Evolutionary conservation across 164 flowering plant genomes (phyloP).

Genomic region (Vitis rotundifolia): DNA sequence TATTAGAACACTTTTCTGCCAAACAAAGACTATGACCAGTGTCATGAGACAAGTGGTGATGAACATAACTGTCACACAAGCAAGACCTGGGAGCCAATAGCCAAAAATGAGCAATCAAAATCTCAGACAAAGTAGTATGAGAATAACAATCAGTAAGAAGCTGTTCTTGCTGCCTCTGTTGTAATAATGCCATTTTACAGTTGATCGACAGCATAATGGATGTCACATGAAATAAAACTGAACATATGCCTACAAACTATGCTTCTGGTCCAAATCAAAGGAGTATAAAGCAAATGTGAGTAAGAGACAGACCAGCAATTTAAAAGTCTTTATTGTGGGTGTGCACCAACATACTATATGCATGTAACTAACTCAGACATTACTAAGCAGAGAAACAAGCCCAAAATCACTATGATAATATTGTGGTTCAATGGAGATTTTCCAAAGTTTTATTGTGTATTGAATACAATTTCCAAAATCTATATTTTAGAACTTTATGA

Average conservation of each 20-base stretch:
- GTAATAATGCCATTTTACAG: not conserved
- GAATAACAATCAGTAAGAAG: not conserved
- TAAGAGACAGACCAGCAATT: not conserved
- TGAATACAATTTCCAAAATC: too few relatives aligned
- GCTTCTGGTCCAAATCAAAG: not conserved
- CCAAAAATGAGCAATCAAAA: not conserved
- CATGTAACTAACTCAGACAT: too few relatives aligned
- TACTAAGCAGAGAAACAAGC: too few relatives aligned
- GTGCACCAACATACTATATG: too few relatives aligned
- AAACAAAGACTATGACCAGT: conserved; percentile 72
- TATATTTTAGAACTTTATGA: too few relatives aligned
- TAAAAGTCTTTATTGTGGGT: too few relatives aligned
- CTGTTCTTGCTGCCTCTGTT: not conserved
- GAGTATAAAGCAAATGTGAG: not conserved
- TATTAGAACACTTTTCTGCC: conserved; percentile 59
- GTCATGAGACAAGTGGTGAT: conserved; percentile 84
- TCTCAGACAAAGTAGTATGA: not conserved
- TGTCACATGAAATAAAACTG: not conserved
- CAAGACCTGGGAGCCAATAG: conserved; percentile 58
- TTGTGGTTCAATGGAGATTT: too few relatives aligned
- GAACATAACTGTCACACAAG: conserved; percentile 83
- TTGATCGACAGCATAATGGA: not conserved
- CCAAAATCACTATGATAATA: too few relatives aligned
- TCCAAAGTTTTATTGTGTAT: too few relatives aligned
- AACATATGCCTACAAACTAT: not conserved